Evolutionary conservation across 495 filamentous ascomycete genomes (phyloP).

Genomic region (Sabuloglossum arenarium): DNA sequence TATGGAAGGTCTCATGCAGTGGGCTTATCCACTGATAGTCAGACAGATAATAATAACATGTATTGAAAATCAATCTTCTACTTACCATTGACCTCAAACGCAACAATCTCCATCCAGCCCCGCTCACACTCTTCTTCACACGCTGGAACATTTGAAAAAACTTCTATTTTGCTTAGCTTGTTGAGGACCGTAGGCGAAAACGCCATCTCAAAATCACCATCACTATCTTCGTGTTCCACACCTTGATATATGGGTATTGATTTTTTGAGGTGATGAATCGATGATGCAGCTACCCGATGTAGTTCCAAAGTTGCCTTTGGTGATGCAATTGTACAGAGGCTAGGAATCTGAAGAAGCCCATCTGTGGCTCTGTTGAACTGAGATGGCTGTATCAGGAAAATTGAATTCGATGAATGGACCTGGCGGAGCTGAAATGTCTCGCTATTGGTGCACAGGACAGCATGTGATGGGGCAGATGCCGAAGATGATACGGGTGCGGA

Average conservation of each 20-base stretch:
- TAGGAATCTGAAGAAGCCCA: neutral
- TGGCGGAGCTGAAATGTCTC: conserved; percentile 66
- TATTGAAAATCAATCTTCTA: neutral
- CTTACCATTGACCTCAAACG: conserved; percentile 16
- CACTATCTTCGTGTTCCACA: neutral
- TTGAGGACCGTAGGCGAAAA: neutral
- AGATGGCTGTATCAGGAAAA: conserved; percentile 47
- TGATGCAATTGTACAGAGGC: conserved; percentile 5
- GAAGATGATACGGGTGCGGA: conserved; percentile 11
- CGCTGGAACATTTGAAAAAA: conserved; percentile 19
- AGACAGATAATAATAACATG: neutral
- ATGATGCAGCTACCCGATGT: conserved; percentile 8
- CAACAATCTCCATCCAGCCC: conserved; percentile 16
- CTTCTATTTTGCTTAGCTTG: conserved; percentile 7
- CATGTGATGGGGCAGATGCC: conserved; percentile 30
- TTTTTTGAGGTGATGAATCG: conserved; percentile 12
- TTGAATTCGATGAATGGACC: conserved; percentile 77
- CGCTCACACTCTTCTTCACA: conserved; percentile 17
- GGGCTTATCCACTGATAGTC: neutral
- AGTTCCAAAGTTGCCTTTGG: conserved; percentile 8
- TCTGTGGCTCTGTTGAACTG: neutral
- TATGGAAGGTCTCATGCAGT: conserved; percentile 13
- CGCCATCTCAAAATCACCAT: conserved; percentile 4
- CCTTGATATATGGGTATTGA: conserved; percentile 14
- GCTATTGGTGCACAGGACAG: conserved; percentile 48